phyloP scores from a whole-genome alignment of 148 eudicot genomes.

The Rhododendron molle region DNA sequence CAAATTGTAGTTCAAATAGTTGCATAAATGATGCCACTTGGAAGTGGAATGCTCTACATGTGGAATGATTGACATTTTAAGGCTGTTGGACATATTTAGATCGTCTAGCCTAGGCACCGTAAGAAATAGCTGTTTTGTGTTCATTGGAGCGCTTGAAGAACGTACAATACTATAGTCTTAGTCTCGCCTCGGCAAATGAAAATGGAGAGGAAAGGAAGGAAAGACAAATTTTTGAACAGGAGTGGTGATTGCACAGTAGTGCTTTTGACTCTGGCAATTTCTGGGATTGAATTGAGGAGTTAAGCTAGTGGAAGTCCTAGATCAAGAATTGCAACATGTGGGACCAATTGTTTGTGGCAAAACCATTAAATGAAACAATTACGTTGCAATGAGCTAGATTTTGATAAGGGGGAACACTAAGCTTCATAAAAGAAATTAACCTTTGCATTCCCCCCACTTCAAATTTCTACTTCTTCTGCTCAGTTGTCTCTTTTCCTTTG shows the following conservation, averaged over 20 bases:
- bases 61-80: neutral
- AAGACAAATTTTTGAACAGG: neutral
- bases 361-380: neutral
- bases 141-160: neutral
- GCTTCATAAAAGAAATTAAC: neutral
- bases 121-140: neutral
- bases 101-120: neutral
- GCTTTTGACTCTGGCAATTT: neutral
- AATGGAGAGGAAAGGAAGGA: neutral
- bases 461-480: neutral
- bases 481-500: constrained; percentile 8
- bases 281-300: neutral
- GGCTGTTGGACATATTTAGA: neutral
- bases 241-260: neutral
- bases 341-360: neutral
- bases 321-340: neutral
- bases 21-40: neutral
- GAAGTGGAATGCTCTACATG: neutral
- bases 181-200: neutral
- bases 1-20: neutral
- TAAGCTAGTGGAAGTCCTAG: neutral
- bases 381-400: neutral
- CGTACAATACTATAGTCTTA: neutral
- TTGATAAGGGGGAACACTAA: neutral
- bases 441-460: neutral